Evolutionary conservation across 177 flowering plant genomes (phyloP).

Genomic region (Vitis hybrid): DNA sequence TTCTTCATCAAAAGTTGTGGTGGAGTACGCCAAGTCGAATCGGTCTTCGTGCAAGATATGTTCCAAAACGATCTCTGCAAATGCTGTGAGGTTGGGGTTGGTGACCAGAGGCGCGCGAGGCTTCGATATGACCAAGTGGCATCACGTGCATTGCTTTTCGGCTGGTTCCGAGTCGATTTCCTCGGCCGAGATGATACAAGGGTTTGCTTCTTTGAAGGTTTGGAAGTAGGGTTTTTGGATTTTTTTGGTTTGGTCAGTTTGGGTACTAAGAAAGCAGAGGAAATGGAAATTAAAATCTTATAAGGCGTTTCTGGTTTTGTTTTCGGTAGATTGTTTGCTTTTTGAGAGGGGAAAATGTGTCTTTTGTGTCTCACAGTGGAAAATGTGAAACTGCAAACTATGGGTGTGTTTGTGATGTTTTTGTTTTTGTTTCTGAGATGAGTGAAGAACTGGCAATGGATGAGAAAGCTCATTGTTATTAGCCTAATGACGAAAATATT

Average conservation of each 20-base stretch:
- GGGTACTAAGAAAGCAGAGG: background rate
- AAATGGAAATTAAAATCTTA: background rate
- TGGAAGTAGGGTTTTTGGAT: slow-evolving; percentile 4
- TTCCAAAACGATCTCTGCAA: slow-evolving; percentile 35
- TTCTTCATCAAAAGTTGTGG: slow-evolving; percentile 32
- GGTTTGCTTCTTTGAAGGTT: slow-evolving; percentile 63
- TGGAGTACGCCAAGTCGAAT: slow-evolving; percentile 80
- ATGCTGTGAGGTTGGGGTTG: slow-evolving; percentile 59
- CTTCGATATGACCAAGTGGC: slow-evolving; percentile 73
- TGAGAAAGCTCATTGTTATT: too few relatives aligned
- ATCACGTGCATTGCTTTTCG: slow-evolving; percentile 70
- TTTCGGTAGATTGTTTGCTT: background rate
- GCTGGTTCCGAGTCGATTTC: slow-evolving; percentile 27
- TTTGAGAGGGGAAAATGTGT: background rate
- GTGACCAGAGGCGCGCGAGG: slow-evolving; percentile 56
- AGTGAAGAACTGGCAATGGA: too few relatives aligned
- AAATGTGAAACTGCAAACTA: too few relatives aligned
- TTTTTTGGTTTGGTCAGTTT: background rate
- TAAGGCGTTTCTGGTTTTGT: background rate
- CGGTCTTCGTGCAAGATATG: slow-evolving; percentile 82
- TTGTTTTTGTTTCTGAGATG: too few relatives aligned
- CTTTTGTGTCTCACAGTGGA: background rate
- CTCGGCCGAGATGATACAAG: slow-evolving; percentile 47
- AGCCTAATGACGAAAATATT: too few relatives aligned
- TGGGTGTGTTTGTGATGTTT: too few relatives aligned